Base-by-base conservation (phyloP, 176 grass and related monocot genomes). In the Urochloa ruziziensis region DNA sequence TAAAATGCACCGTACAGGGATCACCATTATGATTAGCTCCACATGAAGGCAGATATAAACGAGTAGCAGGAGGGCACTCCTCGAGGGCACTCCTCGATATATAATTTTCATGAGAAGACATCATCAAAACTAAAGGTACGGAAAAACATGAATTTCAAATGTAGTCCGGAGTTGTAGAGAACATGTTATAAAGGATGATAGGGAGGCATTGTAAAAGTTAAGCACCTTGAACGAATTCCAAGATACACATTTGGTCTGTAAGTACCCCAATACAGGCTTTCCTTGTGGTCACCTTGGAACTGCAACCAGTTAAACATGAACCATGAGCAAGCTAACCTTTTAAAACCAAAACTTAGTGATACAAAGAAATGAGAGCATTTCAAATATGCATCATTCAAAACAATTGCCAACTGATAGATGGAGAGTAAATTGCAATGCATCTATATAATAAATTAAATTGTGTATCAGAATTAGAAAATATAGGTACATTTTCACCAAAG, bases 261-360 rank as follows among this genome's bases (percentile, higher is more conserved):
- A 44, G 96, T 98, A 33, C 93, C 96, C 96, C 96, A 98, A 51
- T 95, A 98, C 79, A 98, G 78, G 82, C 85, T 98, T 81, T 98
- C 96, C 77, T 90, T 95, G 83, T 98, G 93, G 54, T 85, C 72
- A 4, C 89, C 89, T 89, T 91, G 91, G 87, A 98, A 98, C 96
- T 98, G 76, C 76, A 95, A 62, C 54, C 77, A 82, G 74, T 73
- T 40, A 74, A 77, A 54, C 58, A 82, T 80, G 24, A 46, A 72
- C 29, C 52, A 74, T 80, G n/a, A 91, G 53, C 78, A 74, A 68
- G 64, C 44, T 54, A 61, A 89, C 39, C 8, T 72, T 13, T 69
- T 75, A 85, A 19, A 23, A 69, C 40, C 51, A 70, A 87, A 62
- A 66, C 18, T 43, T 19, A 80, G 60, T 15, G 39, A 34, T 27